Evolutionary conservation across 352 stramenopile genomes (phyloP).

Genomic region (Lagenidium giganteum): DNA sequence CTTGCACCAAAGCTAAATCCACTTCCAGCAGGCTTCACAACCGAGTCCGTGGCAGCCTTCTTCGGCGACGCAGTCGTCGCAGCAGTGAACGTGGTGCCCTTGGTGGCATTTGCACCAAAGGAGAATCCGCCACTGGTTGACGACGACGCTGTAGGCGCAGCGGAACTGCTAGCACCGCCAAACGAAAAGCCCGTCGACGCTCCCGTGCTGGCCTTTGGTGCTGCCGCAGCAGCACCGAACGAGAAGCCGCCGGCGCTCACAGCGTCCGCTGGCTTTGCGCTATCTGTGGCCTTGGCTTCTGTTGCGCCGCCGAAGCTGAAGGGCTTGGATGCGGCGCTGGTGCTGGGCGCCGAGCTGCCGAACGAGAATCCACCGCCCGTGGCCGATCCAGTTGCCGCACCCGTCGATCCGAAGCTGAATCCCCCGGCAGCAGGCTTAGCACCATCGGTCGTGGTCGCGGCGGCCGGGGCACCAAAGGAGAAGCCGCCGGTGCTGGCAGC

Average conservation of each 20-base stretch:
- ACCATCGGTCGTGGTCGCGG: not conserved
- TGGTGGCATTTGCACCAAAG: conserved; percentile 27
- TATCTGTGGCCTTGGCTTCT: no score
- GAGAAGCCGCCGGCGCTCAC: conserved; percentile 22
- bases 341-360: conserved; percentile 8
- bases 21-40: not conserved
- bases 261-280: conserved; percentile 1
- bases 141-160: conserved; percentile 8
- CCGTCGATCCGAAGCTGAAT: no score
- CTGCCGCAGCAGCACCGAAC: conserved; percentile 17
- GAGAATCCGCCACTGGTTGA: conserved; percentile 28
- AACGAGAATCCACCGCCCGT: conserved; percentile 23
- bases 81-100: conserved; percentile 9
- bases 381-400: not conserved
- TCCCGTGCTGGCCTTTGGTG: not conserved
- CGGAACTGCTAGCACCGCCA: conserved; percentile 9
- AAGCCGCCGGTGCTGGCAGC: no score
- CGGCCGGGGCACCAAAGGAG: conserved; percentile 3
- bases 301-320: conserved; percentile 2
- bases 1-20: conserved; percentile 9
- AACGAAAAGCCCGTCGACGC: conserved; percentile 17
- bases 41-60: no score
- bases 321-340: conserved; percentile 8
- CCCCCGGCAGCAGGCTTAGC: no score
- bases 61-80: conserved; percentile 16